These are phyloP conservation scores for Marsdenia floribunda DNA, from an alignment of 257 asterid genomes.

Conservation along the genomic window DNA sequence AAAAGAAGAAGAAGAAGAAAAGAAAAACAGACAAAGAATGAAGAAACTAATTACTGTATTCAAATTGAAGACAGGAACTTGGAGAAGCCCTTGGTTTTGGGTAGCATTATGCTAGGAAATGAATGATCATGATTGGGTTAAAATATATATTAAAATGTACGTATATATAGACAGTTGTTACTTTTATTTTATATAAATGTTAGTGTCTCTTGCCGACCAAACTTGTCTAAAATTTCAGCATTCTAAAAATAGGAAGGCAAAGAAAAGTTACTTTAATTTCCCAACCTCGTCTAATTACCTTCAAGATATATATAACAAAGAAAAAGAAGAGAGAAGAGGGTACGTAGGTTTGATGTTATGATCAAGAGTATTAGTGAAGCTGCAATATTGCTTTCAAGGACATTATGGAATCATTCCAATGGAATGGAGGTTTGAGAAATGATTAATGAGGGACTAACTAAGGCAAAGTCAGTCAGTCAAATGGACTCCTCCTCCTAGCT, in stretches of 20 bases:
- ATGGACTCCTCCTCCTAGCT: not conserved
- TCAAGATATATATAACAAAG: not conserved
- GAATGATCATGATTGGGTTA: too few species aligned
- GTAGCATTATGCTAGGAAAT: too few species aligned
- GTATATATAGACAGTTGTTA: too few species aligned
- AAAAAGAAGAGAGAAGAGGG: not conserved
- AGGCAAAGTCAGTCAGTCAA: conserved; percentile 13
- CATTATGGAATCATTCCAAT: conserved; percentile 3
- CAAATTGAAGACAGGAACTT: too few species aligned
- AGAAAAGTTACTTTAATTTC: not conserved
- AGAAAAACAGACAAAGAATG: too few species aligned
- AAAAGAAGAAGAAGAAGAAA: too few species aligned
- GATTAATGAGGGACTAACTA: conserved; percentile 6
- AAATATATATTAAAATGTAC: too few species aligned
- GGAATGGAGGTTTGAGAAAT: not conserved
- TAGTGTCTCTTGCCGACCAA: not conserved
- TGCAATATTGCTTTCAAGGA: not conserved
- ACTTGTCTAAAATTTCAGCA: not conserved
- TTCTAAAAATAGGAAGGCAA: not conserved
- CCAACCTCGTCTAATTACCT: not conserved
- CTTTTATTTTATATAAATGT: too few species aligned
- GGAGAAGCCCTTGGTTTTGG: too few species aligned
- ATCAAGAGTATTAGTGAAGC: not conserved
- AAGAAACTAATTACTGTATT: too few species aligned
- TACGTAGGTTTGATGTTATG: not conserved